Percentiles rank a stretch among this genome's conserved stretches.
Conservation (phyloP, 73 alveolate genomes). For the Paramecium primaurelia region DNA sequence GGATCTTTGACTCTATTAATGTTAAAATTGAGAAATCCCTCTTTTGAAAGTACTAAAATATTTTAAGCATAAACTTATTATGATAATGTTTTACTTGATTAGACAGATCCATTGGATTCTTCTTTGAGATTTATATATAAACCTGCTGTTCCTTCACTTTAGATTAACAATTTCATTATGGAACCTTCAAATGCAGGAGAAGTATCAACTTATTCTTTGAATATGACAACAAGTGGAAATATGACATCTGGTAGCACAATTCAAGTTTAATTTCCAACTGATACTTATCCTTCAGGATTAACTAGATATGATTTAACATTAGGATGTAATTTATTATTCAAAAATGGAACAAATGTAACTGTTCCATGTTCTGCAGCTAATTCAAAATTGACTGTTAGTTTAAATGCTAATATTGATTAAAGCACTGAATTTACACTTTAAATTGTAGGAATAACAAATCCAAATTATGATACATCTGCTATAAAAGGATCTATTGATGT, state of each 20-base stretch:
- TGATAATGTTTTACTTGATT: conserved; percentile 44
- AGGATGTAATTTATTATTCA: background rate
- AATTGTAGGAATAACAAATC: conserved; percentile 50
- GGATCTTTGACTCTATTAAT: background rate
- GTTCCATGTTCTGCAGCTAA: conserved; percentile 30
- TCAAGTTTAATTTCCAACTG: background rate
- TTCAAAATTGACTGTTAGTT: conserved; percentile 6
- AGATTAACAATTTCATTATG: background rate
- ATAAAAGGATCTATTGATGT: conserved; percentile 36
- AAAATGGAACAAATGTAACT: background rate
- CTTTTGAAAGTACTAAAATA: conserved; percentile 1
- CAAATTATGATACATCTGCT: conserved; percentile 40
- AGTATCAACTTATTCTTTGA: background rate
- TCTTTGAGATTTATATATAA: conserved; percentile 28
- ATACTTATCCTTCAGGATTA: conserved; percentile 9
- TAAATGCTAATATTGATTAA: background rate
- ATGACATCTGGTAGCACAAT: background rate
- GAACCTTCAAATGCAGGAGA: conserved; percentile 40
- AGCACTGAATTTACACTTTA: conserved; percentile 11
- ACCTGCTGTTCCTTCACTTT: conserved; percentile 23
- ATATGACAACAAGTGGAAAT: background rate
- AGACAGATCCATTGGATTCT: conserved; percentile 43
- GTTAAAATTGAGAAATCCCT: background rate
- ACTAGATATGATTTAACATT: conserved; percentile 25
- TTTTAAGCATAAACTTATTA: conserved; percentile 47